phyloP scores from a whole-genome alignment of 805 yeast genomes.

The Ogataea sp. region DNA sequence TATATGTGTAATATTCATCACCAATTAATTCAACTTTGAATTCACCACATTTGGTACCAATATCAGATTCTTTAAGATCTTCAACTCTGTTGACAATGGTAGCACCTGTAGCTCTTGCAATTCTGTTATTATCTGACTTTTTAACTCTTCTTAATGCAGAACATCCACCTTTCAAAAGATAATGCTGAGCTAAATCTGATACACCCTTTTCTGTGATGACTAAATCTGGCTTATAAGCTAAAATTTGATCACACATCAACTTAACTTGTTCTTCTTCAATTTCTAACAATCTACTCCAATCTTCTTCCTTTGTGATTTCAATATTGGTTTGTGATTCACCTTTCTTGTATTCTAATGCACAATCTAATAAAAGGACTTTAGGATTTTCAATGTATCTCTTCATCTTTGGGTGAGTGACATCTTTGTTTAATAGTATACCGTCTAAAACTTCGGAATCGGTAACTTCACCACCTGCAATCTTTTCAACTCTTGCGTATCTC shows the following conservation, averaged over 20 bases:
- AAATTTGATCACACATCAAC: slow-evolving; percentile 73
- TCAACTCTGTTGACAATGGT: slow-evolving; percentile 93
- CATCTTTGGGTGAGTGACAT: slow-evolving; percentile 99
- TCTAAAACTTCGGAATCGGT: slow-evolving; percentile 81
- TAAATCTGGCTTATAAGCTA: slow-evolving; percentile 82
- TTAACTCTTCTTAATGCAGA: slow-evolving; percentile 90
- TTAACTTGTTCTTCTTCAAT: slow-evolving; percentile 98
- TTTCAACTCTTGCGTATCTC: slow-evolving; percentile 88
- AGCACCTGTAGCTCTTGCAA: slow-evolving; percentile 96
- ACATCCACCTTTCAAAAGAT: slow-evolving; percentile 85
- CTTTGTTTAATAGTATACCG: slow-evolving; percentile 91
- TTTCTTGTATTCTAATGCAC: slow-evolving; percentile 96
- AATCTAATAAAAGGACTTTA: slow-evolving; percentile 79
- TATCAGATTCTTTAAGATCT: slow-evolving; percentile 83
- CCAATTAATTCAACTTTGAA: slow-evolving; percentile 94
- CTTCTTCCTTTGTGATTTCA: slow-evolving; percentile 92
- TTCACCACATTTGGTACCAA: slow-evolving; percentile 83
- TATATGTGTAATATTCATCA: slow-evolving; percentile 89
- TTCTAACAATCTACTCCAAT: slow-evolving; percentile 91
- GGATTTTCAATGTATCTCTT: slow-evolving; percentile 84
- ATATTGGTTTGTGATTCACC: slow-evolving; percentile 98
- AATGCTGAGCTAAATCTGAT: slow-evolving; percentile 95
- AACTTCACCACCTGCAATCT: slow-evolving; percentile 97
- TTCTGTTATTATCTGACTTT: slow-evolving; percentile 92
- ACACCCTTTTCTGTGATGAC: slow-evolving; percentile 98